Conservation (phyloP, 2,329 filamentous ascomycete genomes). For the Microsporum canis region DNA sequence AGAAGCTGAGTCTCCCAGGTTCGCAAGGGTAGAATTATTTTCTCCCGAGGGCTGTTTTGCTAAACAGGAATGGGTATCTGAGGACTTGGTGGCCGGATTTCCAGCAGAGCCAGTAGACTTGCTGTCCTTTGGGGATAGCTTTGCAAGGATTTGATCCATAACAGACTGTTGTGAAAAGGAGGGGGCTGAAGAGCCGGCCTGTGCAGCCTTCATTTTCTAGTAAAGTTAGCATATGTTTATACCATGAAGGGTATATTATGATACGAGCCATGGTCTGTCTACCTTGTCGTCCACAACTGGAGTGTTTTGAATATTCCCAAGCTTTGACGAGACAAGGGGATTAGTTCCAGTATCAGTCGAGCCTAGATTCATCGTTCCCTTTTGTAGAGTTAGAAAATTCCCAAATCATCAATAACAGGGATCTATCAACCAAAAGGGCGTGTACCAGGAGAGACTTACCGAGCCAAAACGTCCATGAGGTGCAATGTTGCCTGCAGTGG, state of each 20-base stretch:
- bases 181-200: constrained; percentile 8
- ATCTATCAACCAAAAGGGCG: background rate
- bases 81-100: background rate
- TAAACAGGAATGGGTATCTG: background rate
- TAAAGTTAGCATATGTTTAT: constrained; percentile 24
- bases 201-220: constrained; percentile 40
- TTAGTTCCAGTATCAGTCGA: constrained; percentile 21
- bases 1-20: background rate
- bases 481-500: constrained; percentile 11
- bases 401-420: background rate
- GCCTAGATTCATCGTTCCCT: constrained; percentile 17
- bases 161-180: constrained; percentile 21
- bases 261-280: background rate
- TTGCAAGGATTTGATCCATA: constrained; percentile 52
- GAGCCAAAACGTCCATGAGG: constrained; percentile 19
- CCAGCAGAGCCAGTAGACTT: constrained; percentile 8
- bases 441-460: constrained; percentile 14
- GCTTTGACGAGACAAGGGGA: constrained; percentile 25
- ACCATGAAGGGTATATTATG: constrained; percentile 1
- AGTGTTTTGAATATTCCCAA: constrained; percentile 24
- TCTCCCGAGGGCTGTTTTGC: background rate
- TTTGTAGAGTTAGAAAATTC: background rate
- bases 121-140: constrained; percentile 29
- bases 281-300: constrained; percentile 26
- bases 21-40: background rate